These are phyloP conservation scores for Stylosanthes scabra DNA, from an alignment of 331 rosid species.

Conservation along the genomic window DNA sequence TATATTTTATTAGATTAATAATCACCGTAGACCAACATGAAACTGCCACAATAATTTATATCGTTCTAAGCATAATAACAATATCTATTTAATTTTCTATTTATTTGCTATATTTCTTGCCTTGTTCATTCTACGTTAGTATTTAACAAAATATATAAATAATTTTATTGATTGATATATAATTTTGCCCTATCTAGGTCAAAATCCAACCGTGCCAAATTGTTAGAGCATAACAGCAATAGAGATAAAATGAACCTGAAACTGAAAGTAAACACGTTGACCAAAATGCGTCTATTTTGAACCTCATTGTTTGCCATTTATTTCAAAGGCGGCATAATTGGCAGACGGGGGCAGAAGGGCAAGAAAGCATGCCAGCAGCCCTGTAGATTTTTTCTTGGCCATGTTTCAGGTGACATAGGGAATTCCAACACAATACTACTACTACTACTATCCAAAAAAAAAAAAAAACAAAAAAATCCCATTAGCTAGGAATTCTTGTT, in stretches of 20 bases:
- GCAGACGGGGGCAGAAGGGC: conserved; percentile 47
- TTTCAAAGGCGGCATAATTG: conserved; percentile 38
- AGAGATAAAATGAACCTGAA: conserved; percentile 48
- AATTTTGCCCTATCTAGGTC: too few relatives aligned
- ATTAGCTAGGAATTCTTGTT: neutral
- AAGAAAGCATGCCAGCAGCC: conserved; percentile 66
- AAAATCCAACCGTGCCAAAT: conserved; percentile 1
- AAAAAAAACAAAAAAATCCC: conserved; percentile 31
- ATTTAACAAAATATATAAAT: too few relatives aligned
- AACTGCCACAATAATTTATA: too few relatives aligned
- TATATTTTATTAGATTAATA: too few relatives aligned
- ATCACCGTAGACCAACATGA: too few relatives aligned
- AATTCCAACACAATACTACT: conserved; percentile 23
- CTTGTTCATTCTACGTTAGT: too few relatives aligned
- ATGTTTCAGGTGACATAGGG: conserved; percentile 80
- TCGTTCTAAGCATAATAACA: too few relatives aligned
- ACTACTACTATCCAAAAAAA: conserved; percentile 16
- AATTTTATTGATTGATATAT: too few relatives aligned
- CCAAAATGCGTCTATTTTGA: conserved; percentile 48
- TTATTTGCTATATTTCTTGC: too few relatives aligned
- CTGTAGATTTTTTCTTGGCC: conserved; percentile 60
- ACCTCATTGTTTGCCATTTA: conserved; percentile 38
- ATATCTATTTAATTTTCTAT: too few relatives aligned
- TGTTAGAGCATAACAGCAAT: conserved; percentile 31
- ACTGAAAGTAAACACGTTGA: conserved; percentile 66